phyloP scores from a whole-genome alignment of 2,329 filamentous ascomycete genomes.

The Rutstroemia sp. region DNA sequence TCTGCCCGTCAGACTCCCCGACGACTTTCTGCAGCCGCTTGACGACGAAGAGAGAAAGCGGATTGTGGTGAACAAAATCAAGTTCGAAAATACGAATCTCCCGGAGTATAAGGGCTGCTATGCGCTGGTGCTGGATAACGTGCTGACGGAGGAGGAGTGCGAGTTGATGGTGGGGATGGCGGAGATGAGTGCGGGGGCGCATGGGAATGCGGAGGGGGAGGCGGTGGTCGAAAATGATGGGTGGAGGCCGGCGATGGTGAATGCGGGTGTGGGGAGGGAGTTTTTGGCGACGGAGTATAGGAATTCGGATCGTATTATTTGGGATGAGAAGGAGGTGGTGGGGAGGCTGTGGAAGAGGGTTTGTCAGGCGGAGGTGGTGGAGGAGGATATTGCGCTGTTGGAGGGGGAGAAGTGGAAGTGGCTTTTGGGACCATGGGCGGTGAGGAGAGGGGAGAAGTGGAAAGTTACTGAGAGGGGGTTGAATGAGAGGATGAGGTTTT shows the following conservation, averaged over 20 bases:
- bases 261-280: conserved; percentile 53
- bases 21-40: conserved; percentile 41
- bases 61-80: conserved; percentile 37
- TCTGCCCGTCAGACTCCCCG: conserved; percentile 34
- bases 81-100: conserved; percentile 45
- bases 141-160: conserved; percentile 1
- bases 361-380: conserved; percentile 36
- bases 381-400: conserved; percentile 33
- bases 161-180: neutral
- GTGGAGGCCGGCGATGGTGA: conserved; percentile 42
- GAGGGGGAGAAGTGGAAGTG: conserved; percentile 21
- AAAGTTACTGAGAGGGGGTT: conserved; percentile 34
- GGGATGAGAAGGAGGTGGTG: conserved; percentile 57
- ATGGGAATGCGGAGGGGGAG: neutral
- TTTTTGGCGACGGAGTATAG: conserved; percentile 48
- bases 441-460: conserved; percentile 16
- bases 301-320: conserved; percentile 71
- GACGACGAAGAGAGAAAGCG: conserved; percentile 30
- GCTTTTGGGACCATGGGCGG: conserved; percentile 30
- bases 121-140: conserved; percentile 52
- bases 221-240: conserved; percentile 24
- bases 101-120: conserved; percentile 46
- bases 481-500: conserved; percentile 69
- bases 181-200: conserved; percentile 5
- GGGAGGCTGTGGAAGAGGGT: conserved; percentile 57